Conservation (phyloP, 2,329 filamentous ascomycete genomes). For the Fusarium cyanostomum region DNA sequence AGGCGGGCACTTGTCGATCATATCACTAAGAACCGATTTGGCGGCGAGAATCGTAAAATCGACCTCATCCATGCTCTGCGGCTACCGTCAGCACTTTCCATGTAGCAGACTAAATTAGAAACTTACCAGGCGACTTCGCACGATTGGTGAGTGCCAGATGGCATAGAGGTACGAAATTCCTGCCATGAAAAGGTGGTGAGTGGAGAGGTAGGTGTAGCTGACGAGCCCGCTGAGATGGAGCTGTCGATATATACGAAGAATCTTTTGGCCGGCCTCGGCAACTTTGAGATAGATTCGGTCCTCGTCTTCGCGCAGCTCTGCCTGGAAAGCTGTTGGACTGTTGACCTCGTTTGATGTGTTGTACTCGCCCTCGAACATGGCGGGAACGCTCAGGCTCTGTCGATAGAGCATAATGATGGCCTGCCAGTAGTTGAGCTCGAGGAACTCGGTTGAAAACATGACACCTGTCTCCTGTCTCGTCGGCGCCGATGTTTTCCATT, state of each 20-base stretch:
- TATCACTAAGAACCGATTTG: slow-evolving; percentile 88
- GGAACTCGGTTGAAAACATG: slow-evolving; percentile 86
- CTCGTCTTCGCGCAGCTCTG: slow-evolving; percentile 80
- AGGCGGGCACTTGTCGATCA: slow-evolving; percentile 94
- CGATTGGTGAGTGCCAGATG: slow-evolving; percentile 93
- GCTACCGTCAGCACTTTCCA: slow-evolving; percentile 13
- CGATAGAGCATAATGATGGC: slow-evolving; percentile 95
- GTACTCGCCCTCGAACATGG: slow-evolving; percentile 83
- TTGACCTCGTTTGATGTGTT: slow-evolving; percentile 72
- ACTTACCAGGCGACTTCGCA: slow-evolving; percentile 84
- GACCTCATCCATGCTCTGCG: slow-evolving; percentile 88
- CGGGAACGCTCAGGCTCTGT: slow-evolving; percentile 87
- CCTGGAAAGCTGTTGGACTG: slow-evolving; percentile 68
- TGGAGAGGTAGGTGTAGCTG: slow-evolving; percentile 95
- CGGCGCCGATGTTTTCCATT: slow-evolving; percentile 88
- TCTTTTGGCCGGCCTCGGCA: slow-evolving; percentile 92
- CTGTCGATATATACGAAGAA: slow-evolving; percentile 88
- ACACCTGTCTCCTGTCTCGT: slow-evolving; percentile 83
- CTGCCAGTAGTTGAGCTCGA: slow-evolving; percentile 98
- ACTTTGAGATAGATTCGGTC: slow-evolving; percentile 94
- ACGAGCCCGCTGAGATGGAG: slow-evolving; percentile 88
- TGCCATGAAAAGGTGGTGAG: slow-evolving; percentile 97
- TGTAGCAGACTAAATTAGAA: neutral
- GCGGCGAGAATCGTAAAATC: slow-evolving; percentile 95
- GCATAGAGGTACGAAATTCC: slow-evolving; percentile 96